Base-by-base conservation (phyloP, 257 asterid genomes). In the Echites panduratus region DNA sequence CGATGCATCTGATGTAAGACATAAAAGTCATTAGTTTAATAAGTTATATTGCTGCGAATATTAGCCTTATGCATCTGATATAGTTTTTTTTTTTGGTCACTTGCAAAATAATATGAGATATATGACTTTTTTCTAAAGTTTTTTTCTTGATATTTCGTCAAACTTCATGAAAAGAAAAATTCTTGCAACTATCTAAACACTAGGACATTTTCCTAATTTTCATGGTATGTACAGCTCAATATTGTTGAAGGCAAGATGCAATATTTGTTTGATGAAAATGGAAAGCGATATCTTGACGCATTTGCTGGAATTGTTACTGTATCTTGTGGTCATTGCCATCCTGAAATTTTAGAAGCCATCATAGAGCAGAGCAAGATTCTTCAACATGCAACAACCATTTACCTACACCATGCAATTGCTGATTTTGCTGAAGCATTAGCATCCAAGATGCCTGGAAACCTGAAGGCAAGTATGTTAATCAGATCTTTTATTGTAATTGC, bases 241-340 rank as follows among this genome's bases (percentile, higher is more conserved):
- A 93, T 89, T 24, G 98, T 93, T 64, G 97, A 93, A 79, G 98
- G 98, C 78, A 93, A 93, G 82, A 91, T 93, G 98, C 98, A 93
- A 84, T 91, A 93, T 75, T 72, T 93, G 88, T 93, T 76, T 76
- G 98, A 93, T 24, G 98, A 93, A 77, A 89, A 74, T 24, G 97
- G 96, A 47, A 89, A 80, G 80, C 93, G 98, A 16, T 93, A 93
- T 78, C 97, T 93, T 44, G 98, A 93, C 83, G 98, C 96, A 40
- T 86, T 93, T 82, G 98, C 97, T 48, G 97, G 98, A 63, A 91
- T 91, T 58, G 98, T 93, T 71, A 93, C 98, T 0, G 98, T 93
- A 17, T 93, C 98, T 17, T 93, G 98, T 75, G 98, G 98, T 11
- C 98, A 93, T 72, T 93, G 98, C 74, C 98, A 93, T 78, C 98